Percentiles rank a stretch among this genome's conserved stretches.
Evolutionary conservation across 2,329 filamentous ascomycete genomes (phyloP).

Genomic region (Xylariaceae sp.): DNA sequence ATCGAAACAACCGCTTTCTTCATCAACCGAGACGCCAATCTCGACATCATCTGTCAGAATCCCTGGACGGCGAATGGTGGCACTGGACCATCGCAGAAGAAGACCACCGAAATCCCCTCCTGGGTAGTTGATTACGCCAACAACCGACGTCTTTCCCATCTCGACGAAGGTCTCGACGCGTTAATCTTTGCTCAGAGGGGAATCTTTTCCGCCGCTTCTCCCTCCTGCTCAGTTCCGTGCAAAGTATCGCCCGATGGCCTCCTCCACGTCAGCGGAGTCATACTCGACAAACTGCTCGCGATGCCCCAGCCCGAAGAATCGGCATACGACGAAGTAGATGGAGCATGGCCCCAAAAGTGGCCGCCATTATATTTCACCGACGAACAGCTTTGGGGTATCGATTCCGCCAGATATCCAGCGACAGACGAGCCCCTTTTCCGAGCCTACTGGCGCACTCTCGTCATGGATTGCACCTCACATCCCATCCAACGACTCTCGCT

Average conservation of each 20-base stretch:
- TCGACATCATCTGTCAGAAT: conserved; percentile 7
- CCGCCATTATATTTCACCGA: not conserved
- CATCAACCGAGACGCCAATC: not conserved
- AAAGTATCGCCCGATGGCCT: not conserved
- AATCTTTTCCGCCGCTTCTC: conserved; percentile 1
- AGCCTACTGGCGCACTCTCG: conserved; percentile 4
- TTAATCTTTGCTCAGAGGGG: conserved; percentile 4
- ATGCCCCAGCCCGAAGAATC: not conserved
- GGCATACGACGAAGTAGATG: not conserved
- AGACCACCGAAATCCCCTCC: not conserved
- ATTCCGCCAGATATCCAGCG: not conserved
- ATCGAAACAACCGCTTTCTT: not conserved
- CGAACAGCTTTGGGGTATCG: not conserved
- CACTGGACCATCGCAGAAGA: not conserved
- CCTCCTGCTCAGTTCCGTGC: not conserved
- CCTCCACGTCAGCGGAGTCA: not conserved
- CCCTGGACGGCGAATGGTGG: not conserved
- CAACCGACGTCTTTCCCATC: not conserved
- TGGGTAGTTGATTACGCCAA: not conserved
- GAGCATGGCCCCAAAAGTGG: not conserved
- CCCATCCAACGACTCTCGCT: not conserved
- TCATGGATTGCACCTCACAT: conserved; percentile 5
- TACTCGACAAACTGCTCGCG: not conserved
- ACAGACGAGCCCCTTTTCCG: conserved; percentile 3
- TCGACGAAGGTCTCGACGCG: not conserved